Evolutionary conservation across 306 rosid species (phyloP).

Genomic region (Inga leiocalycina): DNA sequence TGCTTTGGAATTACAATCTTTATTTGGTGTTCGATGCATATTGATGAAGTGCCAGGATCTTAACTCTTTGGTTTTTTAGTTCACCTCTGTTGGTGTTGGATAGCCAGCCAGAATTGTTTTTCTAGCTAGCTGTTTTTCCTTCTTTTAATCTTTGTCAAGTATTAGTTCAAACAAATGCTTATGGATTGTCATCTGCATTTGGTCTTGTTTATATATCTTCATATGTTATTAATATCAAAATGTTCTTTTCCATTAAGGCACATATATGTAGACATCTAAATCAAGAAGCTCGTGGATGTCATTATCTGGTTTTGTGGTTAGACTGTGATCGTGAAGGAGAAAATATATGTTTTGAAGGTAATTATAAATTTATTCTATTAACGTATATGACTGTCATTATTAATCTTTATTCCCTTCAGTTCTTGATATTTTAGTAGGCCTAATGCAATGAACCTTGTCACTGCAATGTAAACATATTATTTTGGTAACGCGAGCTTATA

Average conservation of each 20-base stretch:
- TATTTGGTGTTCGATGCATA: background rate
- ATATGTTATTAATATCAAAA: slow-evolving; percentile 29
- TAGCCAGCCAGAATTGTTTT: background rate
- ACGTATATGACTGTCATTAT: slow-evolving; percentile 3
- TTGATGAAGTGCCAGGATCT: background rate
- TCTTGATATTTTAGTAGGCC: slow-evolving; percentile 13
- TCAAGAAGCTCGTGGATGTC: slow-evolving; percentile 93
- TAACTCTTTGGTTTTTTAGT: background rate
- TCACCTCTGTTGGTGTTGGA: background rate
- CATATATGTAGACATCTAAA: slow-evolving; percentile 83
- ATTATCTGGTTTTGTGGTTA: slow-evolving; percentile 85
- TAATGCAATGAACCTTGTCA: slow-evolving; percentile 1
- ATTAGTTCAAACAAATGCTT: slow-evolving; percentile 22
- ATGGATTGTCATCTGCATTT: slow-evolving; percentile 24
- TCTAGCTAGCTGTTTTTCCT: background rate
- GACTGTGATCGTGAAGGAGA: slow-evolving; percentile 99
- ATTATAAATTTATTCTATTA: slow-evolving; percentile 16
- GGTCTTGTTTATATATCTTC: slow-evolving; percentile 26
- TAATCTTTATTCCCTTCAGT: slow-evolving; percentile 23
- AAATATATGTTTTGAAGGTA: slow-evolving; percentile 97
- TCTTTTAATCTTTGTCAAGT: slow-evolving; percentile 1
- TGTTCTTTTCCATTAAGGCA: slow-evolving; percentile 60
- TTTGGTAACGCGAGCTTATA: slow-evolving; percentile 18
- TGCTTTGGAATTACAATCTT: background rate
- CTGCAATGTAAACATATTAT: slow-evolving; percentile 21